Base-by-base conservation (phyloP, 73 alveolate genomes). In the Diophrys appendiculata region DNA sequence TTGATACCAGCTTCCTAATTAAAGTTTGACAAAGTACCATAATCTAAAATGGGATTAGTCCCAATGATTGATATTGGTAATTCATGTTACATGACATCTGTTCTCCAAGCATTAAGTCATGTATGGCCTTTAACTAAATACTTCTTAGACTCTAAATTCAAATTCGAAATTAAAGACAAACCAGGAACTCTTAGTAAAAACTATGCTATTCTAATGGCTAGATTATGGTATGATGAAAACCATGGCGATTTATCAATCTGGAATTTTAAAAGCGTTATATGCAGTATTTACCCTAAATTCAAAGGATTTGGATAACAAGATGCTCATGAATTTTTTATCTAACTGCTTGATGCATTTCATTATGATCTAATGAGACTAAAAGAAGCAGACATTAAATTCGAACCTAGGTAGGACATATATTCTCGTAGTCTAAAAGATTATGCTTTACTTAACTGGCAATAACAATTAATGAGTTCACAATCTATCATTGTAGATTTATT, bases 41-140 rank as follows among this genome's bases (percentile, higher is more conserved):
- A n/a, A n/a, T n/a, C 95, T 30, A 85, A 83, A 77, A 72, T 53
- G 75, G 99, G 99, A 2, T 77, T 86, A 65, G 97, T 90, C 2
- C 99, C 99, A 0, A 81, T 96, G 23, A 72, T 71, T 65, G 95
- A 96, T 93, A 78, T 96, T 76, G 99, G 99, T 73, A 98, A 98
- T 83, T 97, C 99, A 22, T 98, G 99, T 90, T 98, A 91, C 91
- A 96, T 98, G 94, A 98, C 96, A 82, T 93, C 99, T 76, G 98
- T 98, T 1, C 68, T 95, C n/a, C 95, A 97, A 86, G 93, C 98
- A 71, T 69, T 97, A 72, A 86, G 97, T 27, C 89, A 95, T 65
- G 84, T 97, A 8, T 90, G 89, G 72, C 90, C 91, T 56, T 78
- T 97, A 35, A 95, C 99, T 29, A 92, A 90, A 60, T 96, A 90